Evolutionary conservation across 345 rosid genomes (phyloP).

Genomic region (Melaleuca alternifolia): DNA sequence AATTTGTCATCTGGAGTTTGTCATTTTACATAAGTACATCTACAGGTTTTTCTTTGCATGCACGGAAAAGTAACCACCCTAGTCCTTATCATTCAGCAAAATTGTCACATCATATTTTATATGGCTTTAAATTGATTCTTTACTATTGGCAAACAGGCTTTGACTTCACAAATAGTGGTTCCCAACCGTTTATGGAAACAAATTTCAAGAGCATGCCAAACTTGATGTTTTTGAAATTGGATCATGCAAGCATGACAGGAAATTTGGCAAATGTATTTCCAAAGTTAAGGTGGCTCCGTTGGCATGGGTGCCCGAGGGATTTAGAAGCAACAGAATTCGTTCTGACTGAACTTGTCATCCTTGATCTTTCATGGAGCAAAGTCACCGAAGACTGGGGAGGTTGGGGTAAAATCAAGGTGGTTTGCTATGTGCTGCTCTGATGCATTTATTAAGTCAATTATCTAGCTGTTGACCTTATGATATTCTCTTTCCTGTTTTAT

Average conservation of each 20-base stretch:
- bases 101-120: fast-evolving
- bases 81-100: not conserved
- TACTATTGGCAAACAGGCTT: not conserved
- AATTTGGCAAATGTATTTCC: not conserved
- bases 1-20: not conserved
- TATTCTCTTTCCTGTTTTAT: too few relatives aligned
- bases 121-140: fast-evolving
- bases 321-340: not conserved
- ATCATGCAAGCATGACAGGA: not conserved
- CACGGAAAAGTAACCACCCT: not conserved
- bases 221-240: not conserved
- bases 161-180: not conserved
- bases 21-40: not conserved
- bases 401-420: not conserved
- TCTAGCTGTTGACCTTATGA: not conserved
- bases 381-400: not conserved
- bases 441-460: not conserved
- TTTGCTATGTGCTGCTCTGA: not conserved
- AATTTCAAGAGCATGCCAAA: not conserved
- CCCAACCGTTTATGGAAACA: fast-evolving
- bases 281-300: not conserved
- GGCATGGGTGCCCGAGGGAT: not conserved
- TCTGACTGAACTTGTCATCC: not conserved
- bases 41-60: not conserved
- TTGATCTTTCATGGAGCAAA: not conserved